Evolutionary conservation across 257 asterid species (phyloP).

Genomic region (Voacanga thouarsii): DNA sequence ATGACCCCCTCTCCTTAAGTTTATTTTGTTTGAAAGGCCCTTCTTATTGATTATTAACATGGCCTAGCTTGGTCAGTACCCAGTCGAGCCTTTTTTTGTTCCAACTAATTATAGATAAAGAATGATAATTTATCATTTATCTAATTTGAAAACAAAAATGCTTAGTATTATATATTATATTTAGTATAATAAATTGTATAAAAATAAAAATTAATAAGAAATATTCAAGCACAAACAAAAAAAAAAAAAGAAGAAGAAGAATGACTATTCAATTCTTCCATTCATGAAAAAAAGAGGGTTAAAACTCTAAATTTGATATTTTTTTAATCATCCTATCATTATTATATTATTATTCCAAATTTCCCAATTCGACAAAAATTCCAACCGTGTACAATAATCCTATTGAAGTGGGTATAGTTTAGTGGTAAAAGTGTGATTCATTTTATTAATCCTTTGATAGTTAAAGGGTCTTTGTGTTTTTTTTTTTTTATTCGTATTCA

Average conservation of each 20-base stretch:
- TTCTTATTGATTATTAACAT: too few species aligned
- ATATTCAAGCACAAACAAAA: neutral
- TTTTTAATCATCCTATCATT: neutral
- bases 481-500: neutral
- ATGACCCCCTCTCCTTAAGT: too few species aligned
- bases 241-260: too few species aligned
- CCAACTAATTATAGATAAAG: too few species aligned
- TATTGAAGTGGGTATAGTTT: constrained; percentile 18
- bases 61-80: too few species aligned
- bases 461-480: constrained; percentile 14
- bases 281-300: too few species aligned
- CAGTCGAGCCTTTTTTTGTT: too few species aligned
- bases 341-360: neutral
- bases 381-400: constrained; percentile 5
- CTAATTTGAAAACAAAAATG: neutral
- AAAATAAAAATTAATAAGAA: too few species aligned
- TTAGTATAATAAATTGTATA: too few species aligned
- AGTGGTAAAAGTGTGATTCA: constrained; percentile 18
- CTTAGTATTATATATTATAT: too few species aligned
- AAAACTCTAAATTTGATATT: neutral
- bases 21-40: too few species aligned
- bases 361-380: neutral
- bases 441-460: constrained; percentile 9
- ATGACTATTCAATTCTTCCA: neutral
- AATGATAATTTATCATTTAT: neutral